Conservation (phyloP, 768 basidiomycete species). For the Lactarius hengduanensis region DNA sequence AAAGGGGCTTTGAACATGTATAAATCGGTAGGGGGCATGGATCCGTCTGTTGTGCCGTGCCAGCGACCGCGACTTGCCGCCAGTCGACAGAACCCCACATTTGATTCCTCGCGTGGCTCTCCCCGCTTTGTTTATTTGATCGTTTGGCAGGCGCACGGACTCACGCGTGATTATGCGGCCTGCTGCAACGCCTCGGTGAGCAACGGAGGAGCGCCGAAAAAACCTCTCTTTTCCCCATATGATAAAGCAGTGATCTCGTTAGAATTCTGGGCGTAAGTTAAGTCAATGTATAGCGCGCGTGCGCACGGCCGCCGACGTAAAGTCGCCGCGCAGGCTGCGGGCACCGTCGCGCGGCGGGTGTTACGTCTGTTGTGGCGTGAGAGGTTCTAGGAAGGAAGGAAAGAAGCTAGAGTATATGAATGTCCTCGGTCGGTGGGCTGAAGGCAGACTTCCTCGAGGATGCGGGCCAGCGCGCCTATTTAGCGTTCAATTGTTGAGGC, state of each 20-base stretch:
- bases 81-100: neutral
- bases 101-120: neutral
- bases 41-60: neutral
- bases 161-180: neutral
- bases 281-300: neutral
- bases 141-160: neutral
- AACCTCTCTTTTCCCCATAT: neutral
- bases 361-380: constrained; percentile 26
- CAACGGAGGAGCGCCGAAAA: neutral
- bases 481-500: constrained; percentile 4
- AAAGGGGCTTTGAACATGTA: neutral
- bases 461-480: neutral
- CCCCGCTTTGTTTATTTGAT: neutral
- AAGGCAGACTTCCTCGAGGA: constrained; percentile 3
- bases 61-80: constrained; percentile 1
- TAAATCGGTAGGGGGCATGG: neutral
- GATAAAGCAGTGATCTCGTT: neutral
- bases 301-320: neutral
- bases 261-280: neutral
- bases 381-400: constrained; percentile 21
- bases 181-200: neutral
- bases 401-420: neutral
- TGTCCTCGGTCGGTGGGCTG: constrained; percentile 3
- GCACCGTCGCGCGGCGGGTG: constrained; percentile 5
- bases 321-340: constrained; percentile 1